These are phyloP conservation scores for Fusarium sp. DNA, from an alignment of 2,329 filamentous ascomycete genomes.

Conservation along the genomic window DNA sequence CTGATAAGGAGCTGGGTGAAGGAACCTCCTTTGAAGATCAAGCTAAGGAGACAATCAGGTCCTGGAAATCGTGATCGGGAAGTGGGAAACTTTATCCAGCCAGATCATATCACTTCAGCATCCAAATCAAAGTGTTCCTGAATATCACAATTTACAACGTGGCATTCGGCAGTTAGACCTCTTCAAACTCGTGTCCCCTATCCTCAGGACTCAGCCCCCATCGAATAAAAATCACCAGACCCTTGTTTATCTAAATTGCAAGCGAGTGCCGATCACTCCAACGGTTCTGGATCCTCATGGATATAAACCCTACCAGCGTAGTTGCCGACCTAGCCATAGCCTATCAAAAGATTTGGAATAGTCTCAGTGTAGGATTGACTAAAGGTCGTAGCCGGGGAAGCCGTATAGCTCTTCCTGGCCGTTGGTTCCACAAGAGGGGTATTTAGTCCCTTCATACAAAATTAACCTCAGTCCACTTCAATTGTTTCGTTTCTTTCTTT, in stretches of 20 bases:
- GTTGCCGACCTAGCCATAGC: not conserved
- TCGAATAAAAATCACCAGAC: not conserved
- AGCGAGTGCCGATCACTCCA: conserved; percentile 21
- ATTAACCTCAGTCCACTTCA: not conserved
- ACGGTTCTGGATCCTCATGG: not conserved
- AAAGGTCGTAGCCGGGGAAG: not conserved
- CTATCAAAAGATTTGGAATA: not conserved
- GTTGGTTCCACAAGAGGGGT: not conserved
- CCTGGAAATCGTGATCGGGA: not conserved
- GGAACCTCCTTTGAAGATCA: no score
- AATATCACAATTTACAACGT: conserved; percentile 13
- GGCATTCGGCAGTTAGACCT: conserved; percentile 4
- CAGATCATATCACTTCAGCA: not conserved
- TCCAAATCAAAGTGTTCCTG: not conserved
- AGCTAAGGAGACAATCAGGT: no score
- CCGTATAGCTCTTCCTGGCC: not conserved
- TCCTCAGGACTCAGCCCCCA: not conserved
- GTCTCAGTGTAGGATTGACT: not conserved
- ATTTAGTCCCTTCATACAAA: not conserved
- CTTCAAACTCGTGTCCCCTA: not conserved
- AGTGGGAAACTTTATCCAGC: not conserved
- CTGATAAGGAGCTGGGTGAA: no score
- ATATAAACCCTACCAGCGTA: not conserved
- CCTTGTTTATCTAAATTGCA: not conserved
- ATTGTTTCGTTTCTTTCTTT: not conserved